Conservation (phyloP, 371 early-diverging fungal species). For the Mucor saturninus region DNA sequence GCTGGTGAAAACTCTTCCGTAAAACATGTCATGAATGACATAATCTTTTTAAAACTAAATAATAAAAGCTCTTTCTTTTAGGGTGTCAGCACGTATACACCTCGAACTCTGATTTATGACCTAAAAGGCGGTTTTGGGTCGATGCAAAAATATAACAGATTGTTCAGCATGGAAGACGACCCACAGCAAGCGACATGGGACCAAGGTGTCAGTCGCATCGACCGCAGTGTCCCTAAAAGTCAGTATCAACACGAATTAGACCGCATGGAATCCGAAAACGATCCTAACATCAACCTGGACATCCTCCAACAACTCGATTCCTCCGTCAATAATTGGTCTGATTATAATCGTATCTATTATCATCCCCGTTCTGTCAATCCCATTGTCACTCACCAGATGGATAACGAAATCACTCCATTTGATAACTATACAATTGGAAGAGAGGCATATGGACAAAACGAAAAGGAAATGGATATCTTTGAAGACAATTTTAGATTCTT, state of each 20-base stretch:
- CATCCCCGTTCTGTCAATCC: slow-evolving; percentile 74
- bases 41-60: no score
- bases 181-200: slow-evolving; percentile 40
- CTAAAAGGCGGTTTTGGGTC: slow-evolving; percentile 78
- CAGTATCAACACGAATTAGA: slow-evolving; percentile 61
- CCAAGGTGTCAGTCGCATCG: slow-evolving; percentile 49
- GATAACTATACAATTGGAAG: slow-evolving; percentile 74
- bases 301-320: slow-evolving; percentile 37
- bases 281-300: slow-evolving; percentile 23
- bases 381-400: slow-evolving; percentile 65
- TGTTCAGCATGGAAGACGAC: slow-evolving; percentile 46
- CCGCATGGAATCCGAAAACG: slow-evolving; percentile 39
- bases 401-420: slow-evolving; percentile 72
- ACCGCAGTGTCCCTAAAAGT: slow-evolving; percentile 48
- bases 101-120: slow-evolving; percentile 80
- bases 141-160: slow-evolving; percentile 65
- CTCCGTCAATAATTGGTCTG: slow-evolving; percentile 77
- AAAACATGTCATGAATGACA: slow-evolving; percentile 9
- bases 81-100: slow-evolving; percentile 76
- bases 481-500: slow-evolving; percentile 81
- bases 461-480: slow-evolving; percentile 66
- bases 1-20: slow-evolving; percentile 47
- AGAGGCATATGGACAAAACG: slow-evolving; percentile 67
- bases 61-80: slow-evolving; percentile 19
- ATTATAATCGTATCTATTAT: slow-evolving; percentile 76